Evolutionary conservation across 805 yeast genomes (phyloP).

Genomic region (Brettanomyces sp.): DNA sequence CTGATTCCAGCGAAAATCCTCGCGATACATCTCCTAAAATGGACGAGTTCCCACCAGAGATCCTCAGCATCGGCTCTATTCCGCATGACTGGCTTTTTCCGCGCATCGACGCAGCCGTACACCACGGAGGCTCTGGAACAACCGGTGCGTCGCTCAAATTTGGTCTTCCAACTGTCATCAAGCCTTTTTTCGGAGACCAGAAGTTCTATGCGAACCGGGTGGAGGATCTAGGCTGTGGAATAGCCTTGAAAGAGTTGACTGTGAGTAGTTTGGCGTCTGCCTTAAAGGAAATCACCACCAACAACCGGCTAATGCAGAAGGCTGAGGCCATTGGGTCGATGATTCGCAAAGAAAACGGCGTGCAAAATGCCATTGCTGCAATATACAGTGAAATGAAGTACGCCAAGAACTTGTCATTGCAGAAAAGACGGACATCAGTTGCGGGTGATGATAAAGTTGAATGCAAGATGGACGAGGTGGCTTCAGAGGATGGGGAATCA

Average conservation of each 20-base stretch:
- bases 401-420: conserved; percentile 47
- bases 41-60: conserved; percentile 48
- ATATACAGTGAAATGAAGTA: conserved; percentile 79
- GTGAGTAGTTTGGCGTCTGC: conserved; percentile 57
- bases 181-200: conserved; percentile 96
- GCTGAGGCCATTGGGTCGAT: conserved; percentile 55
- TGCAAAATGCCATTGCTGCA: conserved; percentile 58
- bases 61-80: conserved; percentile 60
- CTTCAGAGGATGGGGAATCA: background rate
- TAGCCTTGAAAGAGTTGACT: conserved; percentile 60
- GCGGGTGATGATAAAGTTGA: background rate
- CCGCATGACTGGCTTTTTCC: conserved; percentile 96
- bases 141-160: conserved; percentile 85
- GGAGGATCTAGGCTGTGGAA: conserved; percentile 83
- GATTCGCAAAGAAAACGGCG: conserved; percentile 75
- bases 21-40: background rate
- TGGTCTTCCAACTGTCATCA: conserved; percentile 83
- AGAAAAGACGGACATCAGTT: conserved; percentile 27
- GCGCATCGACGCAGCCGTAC: conserved; percentile 85
- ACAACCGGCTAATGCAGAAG: conserved; percentile 54
- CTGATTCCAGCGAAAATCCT: too few species aligned
- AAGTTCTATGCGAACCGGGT: conserved; percentile 83
- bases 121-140: conserved; percentile 96
- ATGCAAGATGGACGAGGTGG: background rate
- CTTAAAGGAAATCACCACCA: conserved; percentile 55